Percentiles rank a stretch among this genome's conserved stretches.
These are phyloP conservation scores for Camellia sinensis DNA, from an alignment of 148 eudicot species.

Conservation along the genomic window DNA sequence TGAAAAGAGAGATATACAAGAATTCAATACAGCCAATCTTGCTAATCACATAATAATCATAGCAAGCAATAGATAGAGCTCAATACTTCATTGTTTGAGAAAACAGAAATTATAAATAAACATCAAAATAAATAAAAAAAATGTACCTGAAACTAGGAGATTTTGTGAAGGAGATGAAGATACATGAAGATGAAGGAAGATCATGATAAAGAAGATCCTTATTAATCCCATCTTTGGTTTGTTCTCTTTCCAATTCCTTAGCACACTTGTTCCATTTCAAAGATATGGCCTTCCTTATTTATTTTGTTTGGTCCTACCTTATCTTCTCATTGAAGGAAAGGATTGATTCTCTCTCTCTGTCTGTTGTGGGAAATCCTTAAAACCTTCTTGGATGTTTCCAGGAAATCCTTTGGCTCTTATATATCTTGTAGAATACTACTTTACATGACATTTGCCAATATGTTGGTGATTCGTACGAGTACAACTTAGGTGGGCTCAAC, in stretches of 20 bases:
- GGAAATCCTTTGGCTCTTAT: not conserved
- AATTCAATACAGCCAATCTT: too few species aligned
- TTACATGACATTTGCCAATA: too few species aligned
- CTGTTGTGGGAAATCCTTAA: not conserved
- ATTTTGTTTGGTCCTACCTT: not conserved
- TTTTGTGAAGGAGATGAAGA: not conserved
- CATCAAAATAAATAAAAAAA: not conserved
- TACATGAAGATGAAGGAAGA: not conserved
- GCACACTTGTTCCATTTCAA: too few species aligned
- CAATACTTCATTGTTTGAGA: too few species aligned
- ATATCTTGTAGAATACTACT: not conserved
- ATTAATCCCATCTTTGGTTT: not conserved
- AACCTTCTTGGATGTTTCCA: not conserved
- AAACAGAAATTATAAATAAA: not conserved
- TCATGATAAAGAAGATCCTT: not conserved
- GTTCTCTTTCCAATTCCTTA: not conserved
- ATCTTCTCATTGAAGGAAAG: not conserved
- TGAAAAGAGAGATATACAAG: too few species aligned
- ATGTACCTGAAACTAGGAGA: slow-evolving; percentile 13
- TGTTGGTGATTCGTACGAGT: too few species aligned
- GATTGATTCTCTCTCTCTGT: not conserved
- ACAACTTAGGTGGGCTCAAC: too few species aligned
- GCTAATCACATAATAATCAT: too few species aligned
- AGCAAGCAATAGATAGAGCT: too few species aligned
- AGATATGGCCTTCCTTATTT: not conserved